Evolutionary conservation across 2,329 filamentous ascomycete species (phyloP).

Genomic region (Didymella segeticola): DNA sequence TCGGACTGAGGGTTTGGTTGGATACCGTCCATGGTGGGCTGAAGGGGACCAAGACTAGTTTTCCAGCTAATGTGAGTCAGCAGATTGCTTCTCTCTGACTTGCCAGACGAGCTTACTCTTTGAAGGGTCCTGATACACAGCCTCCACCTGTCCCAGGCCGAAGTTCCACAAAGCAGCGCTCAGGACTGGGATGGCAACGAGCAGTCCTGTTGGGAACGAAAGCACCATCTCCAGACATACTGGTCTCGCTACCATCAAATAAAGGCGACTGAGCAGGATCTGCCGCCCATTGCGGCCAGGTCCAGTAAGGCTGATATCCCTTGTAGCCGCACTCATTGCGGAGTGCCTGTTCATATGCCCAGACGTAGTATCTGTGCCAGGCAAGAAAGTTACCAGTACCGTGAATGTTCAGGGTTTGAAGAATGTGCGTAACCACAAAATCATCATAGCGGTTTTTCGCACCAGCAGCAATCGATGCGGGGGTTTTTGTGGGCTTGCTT

Average conservation of each 20-base stretch:
- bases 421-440: constrained; percentile 43
- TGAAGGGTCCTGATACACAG: constrained; percentile 3
- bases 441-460: constrained; percentile 43
- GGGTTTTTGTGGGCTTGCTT: constrained; percentile 34
- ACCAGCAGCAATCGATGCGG: constrained; percentile 31
- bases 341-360: constrained; percentile 23
- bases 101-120: constrained; percentile 1
- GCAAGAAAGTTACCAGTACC: constrained; percentile 33
- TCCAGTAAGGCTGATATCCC: constrained; percentile 29
- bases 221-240: constrained; percentile 40
- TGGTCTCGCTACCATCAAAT: constrained; percentile 33
- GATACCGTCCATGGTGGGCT: constrained; percentile 46
- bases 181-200: constrained; percentile 17
- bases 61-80: constrained; percentile 38
- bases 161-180: constrained; percentile 5
- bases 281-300: constrained; percentile 22
- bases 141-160: constrained; percentile 25
- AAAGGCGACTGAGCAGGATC: constrained; percentile 37
- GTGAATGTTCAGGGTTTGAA: constrained; percentile 39
- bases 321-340: constrained; percentile 31
- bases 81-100: neutral
- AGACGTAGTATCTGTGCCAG: constrained; percentile 26
- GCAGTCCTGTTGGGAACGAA: constrained; percentile 35
- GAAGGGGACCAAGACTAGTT: constrained; percentile 53
- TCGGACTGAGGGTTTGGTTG: constrained; percentile 32